Evolutionary conservation across 371 early-diverging fungal genomes (phyloP).

Genomic region (Mortierella sp.): DNA sequence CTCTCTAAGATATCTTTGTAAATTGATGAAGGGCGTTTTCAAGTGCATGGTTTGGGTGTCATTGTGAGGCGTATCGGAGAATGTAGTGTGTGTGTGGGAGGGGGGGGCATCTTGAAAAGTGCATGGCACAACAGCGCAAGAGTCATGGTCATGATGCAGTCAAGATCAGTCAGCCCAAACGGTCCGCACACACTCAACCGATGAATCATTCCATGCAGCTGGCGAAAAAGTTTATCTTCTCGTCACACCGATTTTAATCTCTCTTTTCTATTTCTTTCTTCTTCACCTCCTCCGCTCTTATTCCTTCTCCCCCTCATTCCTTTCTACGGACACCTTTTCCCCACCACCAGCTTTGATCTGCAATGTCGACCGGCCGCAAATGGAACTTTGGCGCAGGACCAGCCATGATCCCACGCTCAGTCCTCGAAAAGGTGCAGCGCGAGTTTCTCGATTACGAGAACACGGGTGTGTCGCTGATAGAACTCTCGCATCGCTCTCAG

Average conservation of each 20-base stretch:
- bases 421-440: conserved; percentile 82
- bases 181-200: too few species aligned
- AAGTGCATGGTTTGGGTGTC: too few species aligned
- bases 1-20: too few species aligned
- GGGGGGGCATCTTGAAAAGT: too few species aligned
- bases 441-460: conserved; percentile 82
- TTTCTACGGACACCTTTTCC: background rate
- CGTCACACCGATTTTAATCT: background rate
- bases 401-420: conserved; percentile 83
- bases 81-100: too few species aligned
- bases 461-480: conserved; percentile 92
- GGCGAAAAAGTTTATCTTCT: conserved; percentile 1
- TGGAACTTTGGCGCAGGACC: conserved; percentile 96
- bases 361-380: conserved; percentile 19
- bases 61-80: too few species aligned
- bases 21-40: too few species aligned
- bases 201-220: too few species aligned
- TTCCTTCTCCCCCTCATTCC: background rate
- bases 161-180: background rate
- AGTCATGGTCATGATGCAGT: too few species aligned
- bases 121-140: too few species aligned
- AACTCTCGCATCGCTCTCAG: conserved; percentile 92
- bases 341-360: background rate
- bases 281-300: background rate
- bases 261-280: background rate